phyloP scores from a whole-genome alignment of 371 early-diverging fungal species.

The Zopfochytrium polystomum region DNA sequence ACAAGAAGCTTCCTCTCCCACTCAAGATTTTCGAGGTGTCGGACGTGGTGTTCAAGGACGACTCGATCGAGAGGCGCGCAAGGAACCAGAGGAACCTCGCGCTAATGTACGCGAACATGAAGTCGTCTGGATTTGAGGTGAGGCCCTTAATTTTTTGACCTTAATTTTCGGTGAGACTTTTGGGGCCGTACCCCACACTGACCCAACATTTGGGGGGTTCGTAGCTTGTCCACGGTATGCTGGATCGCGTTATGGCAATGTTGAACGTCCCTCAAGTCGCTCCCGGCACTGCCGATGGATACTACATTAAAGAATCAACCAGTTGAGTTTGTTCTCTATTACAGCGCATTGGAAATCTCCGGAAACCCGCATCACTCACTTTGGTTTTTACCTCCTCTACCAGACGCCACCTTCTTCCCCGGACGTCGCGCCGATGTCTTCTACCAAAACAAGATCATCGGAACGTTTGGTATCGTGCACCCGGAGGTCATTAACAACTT shows the following conservation, averaged over 20 bases:
- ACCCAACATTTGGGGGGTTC: too few species aligned
- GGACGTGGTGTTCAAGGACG: constrained; percentile 88
- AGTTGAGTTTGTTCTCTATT: too few species aligned
- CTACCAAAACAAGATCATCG: constrained; percentile 62
- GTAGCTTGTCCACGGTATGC: constrained; percentile 81
- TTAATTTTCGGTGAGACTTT: not conserved
- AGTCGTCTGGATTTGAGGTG: constrained; percentile 89
- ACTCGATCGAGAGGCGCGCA: constrained; percentile 77
- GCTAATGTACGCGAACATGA: constrained; percentile 79
- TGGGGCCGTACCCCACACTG: not conserved
- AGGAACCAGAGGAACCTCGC: constrained; percentile 90
- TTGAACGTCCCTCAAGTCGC: constrained; percentile 55
- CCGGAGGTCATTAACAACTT: constrained; percentile 86
- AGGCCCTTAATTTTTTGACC: not conserved
- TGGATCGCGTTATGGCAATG: constrained; percentile 88
- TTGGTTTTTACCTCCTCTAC: too few species aligned
- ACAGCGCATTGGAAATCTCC: too few species aligned
- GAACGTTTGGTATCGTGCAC: constrained; percentile 90
- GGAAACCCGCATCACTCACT: too few species aligned
- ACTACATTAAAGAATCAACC: constrained; percentile 78
- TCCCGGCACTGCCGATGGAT: constrained; percentile 57
- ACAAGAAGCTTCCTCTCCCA: constrained; percentile 91
- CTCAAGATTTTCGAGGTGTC: constrained; percentile 96
- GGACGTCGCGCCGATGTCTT: constrained; percentile 84
- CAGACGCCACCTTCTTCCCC: constrained; percentile 85